phyloP scores from a whole-genome alignment of 2,329 filamentous ascomycete genomes.

The Fonsecaea pedrosoi region DNA sequence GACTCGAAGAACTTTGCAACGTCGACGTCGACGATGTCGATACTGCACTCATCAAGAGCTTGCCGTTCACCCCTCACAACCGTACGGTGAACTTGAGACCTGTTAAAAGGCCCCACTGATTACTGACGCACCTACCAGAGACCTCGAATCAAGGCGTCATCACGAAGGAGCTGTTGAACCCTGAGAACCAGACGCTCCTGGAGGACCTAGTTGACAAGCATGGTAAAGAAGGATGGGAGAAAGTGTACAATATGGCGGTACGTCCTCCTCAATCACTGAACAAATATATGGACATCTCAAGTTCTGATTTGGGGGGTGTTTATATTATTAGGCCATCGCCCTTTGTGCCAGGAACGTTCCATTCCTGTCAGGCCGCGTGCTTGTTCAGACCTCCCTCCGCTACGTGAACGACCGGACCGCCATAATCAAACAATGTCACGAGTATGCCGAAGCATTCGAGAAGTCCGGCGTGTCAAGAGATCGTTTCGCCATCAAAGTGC shows the following conservation, averaged over 20 bases:
- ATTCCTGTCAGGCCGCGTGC: constrained; percentile 15
- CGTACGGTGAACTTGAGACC: constrained; percentile 3
- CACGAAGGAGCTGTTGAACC: neutral
- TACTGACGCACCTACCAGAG: constrained; percentile 1
- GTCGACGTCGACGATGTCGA: constrained; percentile 15
- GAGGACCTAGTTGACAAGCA: constrained; percentile 3
- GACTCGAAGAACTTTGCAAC: constrained; percentile 14
- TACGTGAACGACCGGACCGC: constrained; percentile 10
- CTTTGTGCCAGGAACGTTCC: constrained; percentile 13
- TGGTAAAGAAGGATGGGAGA: constrained; percentile 15
- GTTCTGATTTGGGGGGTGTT: neutral
- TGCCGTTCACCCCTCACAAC: constrained; percentile 15
- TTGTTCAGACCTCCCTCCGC: constrained; percentile 12
- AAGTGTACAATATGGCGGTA: constrained; percentile 10
- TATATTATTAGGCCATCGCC: constrained; percentile 3
- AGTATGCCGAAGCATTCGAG: constrained; percentile 12
- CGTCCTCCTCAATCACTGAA: neutral
- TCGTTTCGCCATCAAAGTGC: constrained; percentile 26
- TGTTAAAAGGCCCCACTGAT: neutral
- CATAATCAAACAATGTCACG: constrained; percentile 9
- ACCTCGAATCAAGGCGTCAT: constrained; percentile 14
- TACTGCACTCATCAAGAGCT: constrained; percentile 1
- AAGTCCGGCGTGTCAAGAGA: constrained; percentile 15
- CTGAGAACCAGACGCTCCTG: neutral
- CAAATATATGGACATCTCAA: neutral